Base-by-base conservation (phyloP, 1,284 basidiomycete genomes). In the Moesziomyces parantarcticus region DNA sequence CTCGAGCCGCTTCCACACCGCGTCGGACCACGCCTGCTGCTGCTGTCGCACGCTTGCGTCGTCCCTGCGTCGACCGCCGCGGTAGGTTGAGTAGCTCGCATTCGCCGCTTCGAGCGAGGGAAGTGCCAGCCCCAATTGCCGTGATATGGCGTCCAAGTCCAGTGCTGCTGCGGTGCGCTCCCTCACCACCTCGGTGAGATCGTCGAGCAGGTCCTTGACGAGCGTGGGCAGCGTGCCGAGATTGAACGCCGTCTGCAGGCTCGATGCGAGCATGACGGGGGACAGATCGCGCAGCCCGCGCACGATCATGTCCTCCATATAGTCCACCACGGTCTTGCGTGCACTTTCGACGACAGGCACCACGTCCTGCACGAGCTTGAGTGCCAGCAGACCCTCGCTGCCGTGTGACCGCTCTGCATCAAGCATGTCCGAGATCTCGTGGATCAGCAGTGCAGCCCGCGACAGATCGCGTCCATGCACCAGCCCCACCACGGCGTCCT, bases 181-280 rank as follows among this genome's bases (percentile, higher is more conserved):
- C 58, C 92, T 91, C 3, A 97, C 91, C 0, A 92, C 90, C 58
- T 93, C 90, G 23, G 91, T 92, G 13, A 97, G 86, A 80, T 97
- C 93, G 5, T 86, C 85, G 16, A 97, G 86, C 0, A 97, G 88
- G 60, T 90, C 89, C 61, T 91, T 89, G 1, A 97, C 92, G 3
- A 97, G 88, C 21, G 89, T 87, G 0, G 94, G 92, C 3, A 98
- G 87, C 8, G 93, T 89, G 23, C 91, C 88, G 8, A 99, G 88
- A 82, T 97, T 97, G 85, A 93, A 92, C 3, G 95, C 94, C 0
- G 94, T 97, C 86, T 98, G 96, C 9, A 98, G 87, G 0, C 93
- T 92, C 3, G 92, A 93, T 0, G 93, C 92, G 1, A 99, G 88
- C 23, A 96, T 86, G 1, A 93, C 44, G 0, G 74, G 57, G 9